Percentiles rank a stretch among this genome's conserved stretches.
These are phyloP conservation scores for Phaeomoniella chlamydospora DNA, from an alignment of 2,329 filamentous ascomycete genomes.

Conservation along the genomic window DNA sequence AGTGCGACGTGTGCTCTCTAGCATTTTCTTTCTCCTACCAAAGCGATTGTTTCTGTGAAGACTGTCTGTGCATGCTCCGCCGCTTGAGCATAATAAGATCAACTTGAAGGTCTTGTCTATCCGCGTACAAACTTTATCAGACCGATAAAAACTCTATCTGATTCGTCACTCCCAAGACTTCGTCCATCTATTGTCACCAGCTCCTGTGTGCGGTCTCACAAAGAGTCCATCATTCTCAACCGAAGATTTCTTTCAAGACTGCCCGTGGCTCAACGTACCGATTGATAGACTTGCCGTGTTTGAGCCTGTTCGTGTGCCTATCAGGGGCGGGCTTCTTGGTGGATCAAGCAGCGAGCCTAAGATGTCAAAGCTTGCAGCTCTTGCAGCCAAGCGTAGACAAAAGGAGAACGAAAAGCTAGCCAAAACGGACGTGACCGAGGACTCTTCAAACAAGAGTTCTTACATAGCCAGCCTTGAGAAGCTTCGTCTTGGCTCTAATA, in stretches of 20 bases:
- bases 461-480: conserved; percentile 9
- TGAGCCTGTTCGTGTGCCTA: conserved; percentile 33
- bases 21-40: no score
- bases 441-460: conserved; percentile 10
- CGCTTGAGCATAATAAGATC: no score
- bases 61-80: background rate
- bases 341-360: conserved; percentile 56
- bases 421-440: conserved; percentile 12
- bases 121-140: no score
- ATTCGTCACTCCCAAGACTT: no score
- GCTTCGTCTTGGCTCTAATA: conserved; percentile 13
- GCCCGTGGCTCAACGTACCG: conserved; percentile 71
- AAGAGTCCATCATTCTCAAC: no score
- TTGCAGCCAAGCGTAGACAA: conserved; percentile 61
- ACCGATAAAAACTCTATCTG: no score
- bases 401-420: conserved; percentile 52
- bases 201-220: no score
- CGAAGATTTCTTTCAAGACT: conserved; percentile 63
- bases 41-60: no score
- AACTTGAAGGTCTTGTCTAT: conserved; percentile 6
- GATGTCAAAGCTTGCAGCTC: conserved; percentile 77
- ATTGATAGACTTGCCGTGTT: conserved; percentile 50
- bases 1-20: no score
- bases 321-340: conserved; percentile 58
- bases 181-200: no score